Percentiles rank a stretch among this genome's conserved stretches.
phyloP scores from a whole-genome alignment of 1,284 basidiomycete species.

The Sporisorium exsertum region DNA sequence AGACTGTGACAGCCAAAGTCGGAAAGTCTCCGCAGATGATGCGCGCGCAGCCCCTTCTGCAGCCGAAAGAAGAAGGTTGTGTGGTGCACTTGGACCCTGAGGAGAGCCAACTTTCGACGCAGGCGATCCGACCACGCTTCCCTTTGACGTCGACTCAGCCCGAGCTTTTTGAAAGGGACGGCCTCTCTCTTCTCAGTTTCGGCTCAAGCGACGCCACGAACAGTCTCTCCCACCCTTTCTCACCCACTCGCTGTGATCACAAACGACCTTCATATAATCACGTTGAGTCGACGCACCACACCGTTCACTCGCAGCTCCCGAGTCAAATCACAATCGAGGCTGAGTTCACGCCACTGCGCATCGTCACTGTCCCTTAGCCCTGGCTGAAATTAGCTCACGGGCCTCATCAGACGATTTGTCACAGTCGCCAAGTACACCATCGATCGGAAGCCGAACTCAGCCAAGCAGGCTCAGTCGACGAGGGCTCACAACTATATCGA shows the following conservation, averaged over 20 bases:
- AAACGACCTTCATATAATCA: slow-evolving; percentile 19
- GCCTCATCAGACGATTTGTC: slow-evolving; percentile 4
- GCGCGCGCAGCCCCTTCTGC: slow-evolving; percentile 1
- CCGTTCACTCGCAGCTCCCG: neutral
- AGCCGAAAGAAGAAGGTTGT: neutral
- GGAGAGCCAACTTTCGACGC: neutral
- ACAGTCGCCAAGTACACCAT: slow-evolving; percentile 1
- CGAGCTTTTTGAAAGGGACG: neutral
- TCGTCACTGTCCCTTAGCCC: neutral
- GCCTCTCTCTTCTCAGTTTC: neutral
- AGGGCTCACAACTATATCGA: neutral
- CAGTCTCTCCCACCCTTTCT: neutral
- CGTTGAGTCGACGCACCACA: slow-evolving; percentile 1
- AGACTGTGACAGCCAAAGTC: neutral
- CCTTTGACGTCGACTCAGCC: slow-evolving; percentile 1
- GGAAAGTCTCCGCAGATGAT: slow-evolving; percentile 4
- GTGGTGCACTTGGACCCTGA: slow-evolving; percentile 4
- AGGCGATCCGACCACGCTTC: neutral
- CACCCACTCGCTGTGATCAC: slow-evolving; percentile 18
- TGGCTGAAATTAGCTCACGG: neutral
- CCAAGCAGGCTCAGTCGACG: neutral
- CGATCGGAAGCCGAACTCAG: neutral
- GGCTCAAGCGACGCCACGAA: slow-evolving; percentile 14
- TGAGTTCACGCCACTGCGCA: too few relatives aligned
- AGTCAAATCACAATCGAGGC: too few relatives aligned